Evolutionary conservation across 1,139 yeast genomes (phyloP).

Genomic region (Magnusiomyces clavatus): DNA sequence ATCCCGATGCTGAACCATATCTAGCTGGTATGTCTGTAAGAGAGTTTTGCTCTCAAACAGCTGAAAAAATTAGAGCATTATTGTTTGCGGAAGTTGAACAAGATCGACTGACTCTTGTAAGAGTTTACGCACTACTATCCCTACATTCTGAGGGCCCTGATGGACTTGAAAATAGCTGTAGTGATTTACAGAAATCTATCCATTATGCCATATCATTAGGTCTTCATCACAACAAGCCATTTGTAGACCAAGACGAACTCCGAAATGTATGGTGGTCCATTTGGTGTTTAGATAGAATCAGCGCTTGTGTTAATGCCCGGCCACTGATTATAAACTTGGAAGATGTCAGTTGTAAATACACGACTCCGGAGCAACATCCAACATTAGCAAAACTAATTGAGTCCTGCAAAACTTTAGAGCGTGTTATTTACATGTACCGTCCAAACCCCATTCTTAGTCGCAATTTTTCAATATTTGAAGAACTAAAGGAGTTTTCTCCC

Average conservation of each 20-base stretch:
- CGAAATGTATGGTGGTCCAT: conserved; percentile 38
- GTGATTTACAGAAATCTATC: conserved; percentile 34
- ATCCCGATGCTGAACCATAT: conserved; percentile 31
- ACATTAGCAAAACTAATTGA: conserved; percentile 29
- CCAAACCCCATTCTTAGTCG: conserved; percentile 22
- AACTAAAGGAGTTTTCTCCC: conserved; percentile 18
- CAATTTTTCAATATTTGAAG: conserved; percentile 12
- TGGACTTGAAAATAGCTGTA: conserved; percentile 37
- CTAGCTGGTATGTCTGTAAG: conserved; percentile 29
- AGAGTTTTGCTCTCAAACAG: conserved; percentile 30
- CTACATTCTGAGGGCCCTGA: conserved; percentile 33
- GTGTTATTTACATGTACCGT: conserved; percentile 32
- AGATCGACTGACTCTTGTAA: conserved; percentile 35
- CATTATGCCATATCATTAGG: conserved; percentile 36
- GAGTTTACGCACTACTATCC: conserved; percentile 31
- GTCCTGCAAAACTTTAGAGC: conserved; percentile 31
- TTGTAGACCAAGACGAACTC: conserved; percentile 28
- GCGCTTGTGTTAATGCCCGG: conserved; percentile 35
- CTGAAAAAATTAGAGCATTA: conserved; percentile 35
- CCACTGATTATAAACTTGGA: conserved; percentile 34
- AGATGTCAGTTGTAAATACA: conserved; percentile 34
- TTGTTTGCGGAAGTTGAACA: conserved; percentile 39
- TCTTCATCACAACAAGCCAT: conserved; percentile 32
- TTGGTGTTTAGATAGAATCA: conserved; percentile 37
- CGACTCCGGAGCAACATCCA: conserved; percentile 22